These are phyloP conservation scores for Rubroshorea leprosula DNA, from an alignment of 345 rosid genomes.

Conservation along the genomic window DNA sequence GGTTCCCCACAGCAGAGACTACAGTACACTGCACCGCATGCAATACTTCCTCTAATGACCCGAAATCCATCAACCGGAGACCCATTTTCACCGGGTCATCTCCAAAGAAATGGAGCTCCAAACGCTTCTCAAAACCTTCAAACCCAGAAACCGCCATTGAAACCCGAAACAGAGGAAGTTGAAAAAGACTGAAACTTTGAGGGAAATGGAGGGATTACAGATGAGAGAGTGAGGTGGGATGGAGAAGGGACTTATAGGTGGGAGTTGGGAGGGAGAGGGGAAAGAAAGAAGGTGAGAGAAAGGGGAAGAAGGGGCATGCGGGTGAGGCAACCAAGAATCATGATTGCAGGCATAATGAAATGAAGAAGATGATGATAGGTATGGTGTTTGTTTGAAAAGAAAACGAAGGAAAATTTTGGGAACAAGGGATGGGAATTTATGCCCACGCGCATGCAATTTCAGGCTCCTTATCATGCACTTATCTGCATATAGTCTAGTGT, in stretches of 20 bases:
- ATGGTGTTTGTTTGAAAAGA: constrained; percentile 3
- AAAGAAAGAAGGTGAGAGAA: constrained; percentile 19
- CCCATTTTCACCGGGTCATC: constrained; percentile 47
- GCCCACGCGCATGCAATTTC: constrained; percentile 52
- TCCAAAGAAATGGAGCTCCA: constrained; percentile 80
- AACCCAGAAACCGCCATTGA: constrained; percentile 92
- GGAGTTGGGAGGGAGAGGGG: constrained; percentile 26
- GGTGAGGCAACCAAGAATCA: constrained; percentile 96
- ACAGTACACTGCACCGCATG: constrained; percentile 89
- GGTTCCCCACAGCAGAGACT: constrained; percentile 88
- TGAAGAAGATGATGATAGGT: constrained; percentile 52
- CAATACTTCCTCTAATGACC: constrained; percentile 54
- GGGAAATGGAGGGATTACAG: constrained; percentile 22
- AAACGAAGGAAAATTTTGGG: not conserved
- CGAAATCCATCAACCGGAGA: constrained; percentile 67
- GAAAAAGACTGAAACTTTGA: not conserved
- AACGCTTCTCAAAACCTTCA: constrained; percentile 96
- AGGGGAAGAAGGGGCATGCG: constrained; percentile 64
- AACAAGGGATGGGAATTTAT: constrained; percentile 26
- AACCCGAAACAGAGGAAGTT: not conserved
- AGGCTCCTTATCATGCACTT: not conserved
- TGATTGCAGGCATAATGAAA: constrained; percentile 92
- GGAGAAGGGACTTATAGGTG: constrained; percentile 36
- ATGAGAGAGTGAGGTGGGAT: constrained; percentile 34
- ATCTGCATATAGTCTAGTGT: constrained; percentile 7